Evolutionary conservation across 495 filamentous ascomycete species (phyloP).

Genomic region (Ramalina peruviana): DNA sequence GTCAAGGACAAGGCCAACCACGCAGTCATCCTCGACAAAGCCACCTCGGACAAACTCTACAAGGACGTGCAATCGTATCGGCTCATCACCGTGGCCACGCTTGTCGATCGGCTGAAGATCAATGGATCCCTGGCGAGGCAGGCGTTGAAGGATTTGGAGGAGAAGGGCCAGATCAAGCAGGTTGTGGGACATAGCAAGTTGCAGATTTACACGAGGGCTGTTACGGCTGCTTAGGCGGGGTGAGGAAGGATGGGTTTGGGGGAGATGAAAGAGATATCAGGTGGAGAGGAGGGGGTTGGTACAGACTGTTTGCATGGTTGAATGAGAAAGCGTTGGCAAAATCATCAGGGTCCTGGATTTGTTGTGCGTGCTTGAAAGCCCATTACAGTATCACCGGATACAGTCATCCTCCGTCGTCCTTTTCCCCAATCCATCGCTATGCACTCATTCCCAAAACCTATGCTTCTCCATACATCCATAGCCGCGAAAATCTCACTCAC

Average conservation of each 20-base stretch:
- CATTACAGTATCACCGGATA: too few relatives aligned
- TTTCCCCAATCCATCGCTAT: too few relatives aligned
- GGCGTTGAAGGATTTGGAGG: constrained; percentile 88
- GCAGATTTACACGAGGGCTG: constrained; percentile 68
- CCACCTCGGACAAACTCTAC: constrained; percentile 55
- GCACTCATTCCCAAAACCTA: too few relatives aligned
- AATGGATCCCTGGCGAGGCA: constrained; percentile 90
- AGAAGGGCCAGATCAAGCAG: constrained; percentile 97
- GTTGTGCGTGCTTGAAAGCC: too few relatives aligned
- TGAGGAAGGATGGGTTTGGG: constrained; percentile 5
- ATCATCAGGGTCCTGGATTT: too few relatives aligned
- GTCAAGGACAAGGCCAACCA: constrained; percentile 99
- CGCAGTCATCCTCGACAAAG: constrained; percentile 65
- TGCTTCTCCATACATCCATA: background rate
- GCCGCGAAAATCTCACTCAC: background rate
- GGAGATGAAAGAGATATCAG: constrained; percentile 4
- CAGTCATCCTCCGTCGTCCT: too few relatives aligned
- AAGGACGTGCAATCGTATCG: constrained; percentile 99
- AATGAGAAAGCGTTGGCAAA: too few relatives aligned
- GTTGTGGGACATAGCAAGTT: constrained; percentile 92
- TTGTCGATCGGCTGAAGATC: constrained; percentile 99
- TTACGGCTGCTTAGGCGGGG: constrained; percentile 22
- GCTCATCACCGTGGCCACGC: constrained; percentile 94
- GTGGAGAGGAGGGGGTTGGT: background rate
- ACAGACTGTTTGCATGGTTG: too few relatives aligned